Percentiles rank a stretch among this genome's conserved stretches.
Evolutionary conservation across 164 flowering plant genomes (phyloP).

Genomic region (Piper longum): DNA sequence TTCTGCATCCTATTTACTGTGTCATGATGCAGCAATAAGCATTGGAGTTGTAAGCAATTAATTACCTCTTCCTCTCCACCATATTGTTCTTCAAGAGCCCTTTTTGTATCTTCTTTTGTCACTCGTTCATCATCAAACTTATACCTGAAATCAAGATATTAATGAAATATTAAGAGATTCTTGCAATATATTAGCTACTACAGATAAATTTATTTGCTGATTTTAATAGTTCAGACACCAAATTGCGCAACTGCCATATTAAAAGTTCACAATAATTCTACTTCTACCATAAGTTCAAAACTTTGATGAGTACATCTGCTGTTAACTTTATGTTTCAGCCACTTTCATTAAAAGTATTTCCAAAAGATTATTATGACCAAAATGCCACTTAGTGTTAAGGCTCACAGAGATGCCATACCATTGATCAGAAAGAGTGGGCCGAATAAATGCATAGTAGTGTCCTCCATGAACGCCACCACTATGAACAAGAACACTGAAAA

Average conservation of each 20-base stretch:
- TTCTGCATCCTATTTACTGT: too few species aligned
- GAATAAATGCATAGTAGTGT: conserved; percentile 35
- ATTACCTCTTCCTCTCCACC: conserved; percentile 89
- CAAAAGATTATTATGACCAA: not conserved
- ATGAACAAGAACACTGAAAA: conserved; percentile 38
- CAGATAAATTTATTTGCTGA: not conserved
- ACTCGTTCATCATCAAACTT: conserved; percentile 92
- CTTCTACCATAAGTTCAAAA: not conserved
- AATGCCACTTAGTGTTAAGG: not conserved
- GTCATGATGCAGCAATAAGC: too few species aligned
- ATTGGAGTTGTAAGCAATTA: not conserved
- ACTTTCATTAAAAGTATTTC: too few species aligned
- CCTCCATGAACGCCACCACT: conserved; percentile 46
- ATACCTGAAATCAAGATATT: conserved; percentile 30
- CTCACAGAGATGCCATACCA: conserved; percentile 13
- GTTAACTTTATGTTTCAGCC: not conserved
- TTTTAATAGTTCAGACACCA: not conserved
- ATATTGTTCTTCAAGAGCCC: conserved; percentile 79
- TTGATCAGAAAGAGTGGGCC: conserved; percentile 35
- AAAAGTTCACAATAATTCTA: conserved; percentile 2
- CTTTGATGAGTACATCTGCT: too few species aligned
- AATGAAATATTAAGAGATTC: not conserved
- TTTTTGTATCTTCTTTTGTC: conserved; percentile 68
- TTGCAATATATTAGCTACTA: not conserved
- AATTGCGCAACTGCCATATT: not conserved